phyloP scores from a whole-genome alignment of 2,329 filamentous ascomycete species.

The Fusarium denticulatum region DNA sequence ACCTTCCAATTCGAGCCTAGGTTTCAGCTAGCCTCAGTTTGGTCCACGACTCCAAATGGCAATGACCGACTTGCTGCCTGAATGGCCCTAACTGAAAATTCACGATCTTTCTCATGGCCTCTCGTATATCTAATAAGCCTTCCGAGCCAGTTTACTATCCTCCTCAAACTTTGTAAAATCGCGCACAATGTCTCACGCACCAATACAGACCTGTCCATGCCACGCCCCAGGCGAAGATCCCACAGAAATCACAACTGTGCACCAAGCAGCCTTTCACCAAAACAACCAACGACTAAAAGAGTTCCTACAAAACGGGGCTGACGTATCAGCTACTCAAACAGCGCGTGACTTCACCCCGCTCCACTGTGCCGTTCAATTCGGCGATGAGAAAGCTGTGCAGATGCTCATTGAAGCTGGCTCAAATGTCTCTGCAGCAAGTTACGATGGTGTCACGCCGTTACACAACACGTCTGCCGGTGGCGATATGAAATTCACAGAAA shows the following conservation, averaged over 20 bases:
- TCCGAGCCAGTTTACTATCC: fast-evolving
- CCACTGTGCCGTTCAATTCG: neutral
- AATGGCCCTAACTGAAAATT: neutral
- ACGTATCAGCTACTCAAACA: neutral
- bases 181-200: neutral
- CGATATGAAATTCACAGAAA: neutral
- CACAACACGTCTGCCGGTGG: neutral
- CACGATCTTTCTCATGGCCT: neutral
- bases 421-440: neutral
- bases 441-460: neutral
- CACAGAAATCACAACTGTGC: neutral
- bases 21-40: neutral
- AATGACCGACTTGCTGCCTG: neutral
- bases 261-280: neutral
- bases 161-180: fast-evolving
- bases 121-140: neutral
- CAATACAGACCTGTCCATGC: neutral
- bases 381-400: neutral
- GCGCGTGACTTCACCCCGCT: neutral
- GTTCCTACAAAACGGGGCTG: neutral
- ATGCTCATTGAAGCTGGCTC: neutral
- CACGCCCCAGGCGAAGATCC: neutral
- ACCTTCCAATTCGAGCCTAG: neutral
- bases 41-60: neutral
- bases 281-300: neutral